Conservation (phyloP, 2,329 filamentous ascomycete genomes). For the Grosmannia serpens region DNA sequence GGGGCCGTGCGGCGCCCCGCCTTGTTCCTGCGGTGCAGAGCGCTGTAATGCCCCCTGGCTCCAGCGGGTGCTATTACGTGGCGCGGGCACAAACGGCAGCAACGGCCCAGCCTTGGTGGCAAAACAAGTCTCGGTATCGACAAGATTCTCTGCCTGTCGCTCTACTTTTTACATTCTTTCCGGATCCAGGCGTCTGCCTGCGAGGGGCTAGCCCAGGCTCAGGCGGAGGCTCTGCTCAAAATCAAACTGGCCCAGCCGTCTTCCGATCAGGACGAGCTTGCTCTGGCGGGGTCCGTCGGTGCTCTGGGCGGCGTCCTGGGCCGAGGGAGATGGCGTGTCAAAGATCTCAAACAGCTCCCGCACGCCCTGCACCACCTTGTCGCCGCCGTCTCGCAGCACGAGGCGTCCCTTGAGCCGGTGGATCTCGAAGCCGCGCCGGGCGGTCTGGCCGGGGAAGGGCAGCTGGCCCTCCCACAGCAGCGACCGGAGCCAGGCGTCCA, state of each 20-base stretch:
- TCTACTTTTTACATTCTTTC: too few relatives aligned
- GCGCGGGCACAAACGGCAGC: too few relatives aligned
- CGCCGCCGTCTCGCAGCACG: constrained; percentile 47
- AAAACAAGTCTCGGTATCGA: too few relatives aligned
- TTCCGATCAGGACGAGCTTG: constrained; percentile 55
- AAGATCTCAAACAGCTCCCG: constrained; percentile 88
- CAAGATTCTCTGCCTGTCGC: too few relatives aligned
- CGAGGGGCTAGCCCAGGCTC: neutral
- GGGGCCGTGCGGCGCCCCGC: neutral
- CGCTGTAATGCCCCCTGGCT: too few relatives aligned
- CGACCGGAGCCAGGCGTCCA: constrained; percentile 75
- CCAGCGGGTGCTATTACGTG: too few relatives aligned
- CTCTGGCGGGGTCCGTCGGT: constrained; percentile 21
- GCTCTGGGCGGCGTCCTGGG: constrained; percentile 12
- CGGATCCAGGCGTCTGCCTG: too few relatives aligned
- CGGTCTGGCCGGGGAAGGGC: constrained; percentile 23
- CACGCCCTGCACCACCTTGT: constrained; percentile 81
- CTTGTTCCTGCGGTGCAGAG: neutral
- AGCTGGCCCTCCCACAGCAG: constrained; percentile 71
- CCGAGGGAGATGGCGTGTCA: constrained; percentile 8
- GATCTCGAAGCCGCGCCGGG: constrained; percentile 52
- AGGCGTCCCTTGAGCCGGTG: constrained; percentile 81
- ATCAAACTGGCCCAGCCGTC: constrained; percentile 37
- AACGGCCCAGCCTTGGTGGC: too few relatives aligned
- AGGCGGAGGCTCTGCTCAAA: constrained; percentile 32